phyloP scores from a whole-genome alignment of 2,329 filamentous ascomycete genomes.

The Fusarium sp. region DNA sequence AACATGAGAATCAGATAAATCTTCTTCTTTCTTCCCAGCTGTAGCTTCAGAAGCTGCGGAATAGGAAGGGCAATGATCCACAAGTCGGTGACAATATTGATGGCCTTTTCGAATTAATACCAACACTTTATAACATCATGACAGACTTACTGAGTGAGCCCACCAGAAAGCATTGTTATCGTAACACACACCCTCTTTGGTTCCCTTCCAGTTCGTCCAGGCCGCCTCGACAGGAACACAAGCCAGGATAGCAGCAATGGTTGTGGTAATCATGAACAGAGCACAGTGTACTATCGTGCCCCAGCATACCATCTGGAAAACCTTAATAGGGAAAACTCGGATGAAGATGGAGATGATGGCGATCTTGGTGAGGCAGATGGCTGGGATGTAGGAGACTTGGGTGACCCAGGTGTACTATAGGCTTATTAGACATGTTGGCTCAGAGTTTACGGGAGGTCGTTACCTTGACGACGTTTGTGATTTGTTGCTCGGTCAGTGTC shows the following conservation, averaged over 20 bases:
- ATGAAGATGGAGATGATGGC: background rate
- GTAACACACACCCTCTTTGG: background rate
- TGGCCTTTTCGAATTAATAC: background rate
- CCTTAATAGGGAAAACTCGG: background rate
- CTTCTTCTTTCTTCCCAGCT: background rate
- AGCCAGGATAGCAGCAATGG: background rate
- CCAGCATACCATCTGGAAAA: background rate
- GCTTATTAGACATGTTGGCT: background rate
- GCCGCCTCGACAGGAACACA: background rate
- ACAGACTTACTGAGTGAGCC: background rate
- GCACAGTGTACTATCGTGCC: background rate
- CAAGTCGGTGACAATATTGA: background rate
- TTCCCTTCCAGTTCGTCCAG: background rate
- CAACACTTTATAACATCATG: background rate
- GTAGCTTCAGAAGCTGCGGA: background rate
- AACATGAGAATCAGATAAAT: background rate
- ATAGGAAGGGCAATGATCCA: background rate
- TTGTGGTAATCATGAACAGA: background rate
- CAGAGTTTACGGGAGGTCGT: too few relatives aligned
- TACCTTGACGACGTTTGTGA: slow-evolving; percentile 5
- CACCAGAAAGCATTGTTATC: background rate
- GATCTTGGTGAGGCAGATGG: slow-evolving; percentile 1
- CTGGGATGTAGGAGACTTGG: background rate
- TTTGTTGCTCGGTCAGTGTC: background rate
- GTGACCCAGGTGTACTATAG: background rate